These are phyloP conservation scores for Gossypium raimondii DNA, from an alignment of 345 rosid genomes.

Conservation along the genomic window DNA sequence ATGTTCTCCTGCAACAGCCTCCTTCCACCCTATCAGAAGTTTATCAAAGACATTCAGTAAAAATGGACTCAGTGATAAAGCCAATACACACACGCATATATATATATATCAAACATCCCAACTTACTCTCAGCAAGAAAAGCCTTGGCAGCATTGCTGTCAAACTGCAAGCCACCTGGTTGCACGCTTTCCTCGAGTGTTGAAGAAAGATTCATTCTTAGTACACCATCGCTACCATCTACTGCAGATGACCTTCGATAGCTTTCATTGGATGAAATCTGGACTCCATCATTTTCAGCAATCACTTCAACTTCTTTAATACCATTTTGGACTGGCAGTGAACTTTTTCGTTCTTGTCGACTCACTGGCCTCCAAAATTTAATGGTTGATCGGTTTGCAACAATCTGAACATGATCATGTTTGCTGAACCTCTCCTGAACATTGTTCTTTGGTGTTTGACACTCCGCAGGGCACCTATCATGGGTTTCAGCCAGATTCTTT, in stretches of 20 bases:
- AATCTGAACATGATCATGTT: conserved; percentile 17
- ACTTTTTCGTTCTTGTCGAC: conserved; percentile 29
- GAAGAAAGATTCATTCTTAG: conserved; percentile 6
- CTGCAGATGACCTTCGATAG: conserved; percentile 1
- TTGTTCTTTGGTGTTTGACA: conserved; percentile 42
- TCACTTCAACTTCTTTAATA: conserved; percentile 16
- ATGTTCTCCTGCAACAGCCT: conserved; percentile 60
- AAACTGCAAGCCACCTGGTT: conserved; percentile 38
- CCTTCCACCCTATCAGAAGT: conserved; percentile 76
- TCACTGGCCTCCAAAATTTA: conserved; percentile 38
- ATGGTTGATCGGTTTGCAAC: conserved; percentile 21
- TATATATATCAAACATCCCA: neutral
- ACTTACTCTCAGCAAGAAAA: conserved; percentile 80
- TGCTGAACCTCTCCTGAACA: conserved; percentile 30
- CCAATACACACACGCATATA: neutral
- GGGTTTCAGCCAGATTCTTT: conserved; percentile 31
- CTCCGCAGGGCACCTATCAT: conserved; percentile 30
- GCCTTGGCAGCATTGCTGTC: conserved; percentile 57
- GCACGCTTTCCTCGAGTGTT: conserved; percentile 12
- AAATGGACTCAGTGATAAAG: neutral
- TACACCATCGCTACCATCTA: neutral
- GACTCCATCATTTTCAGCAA: conserved; percentile 16
- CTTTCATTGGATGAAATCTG: conserved; percentile 12
- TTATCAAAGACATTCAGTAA: neutral
- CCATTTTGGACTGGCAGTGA: conserved; percentile 19